Percentiles rank a stretch among this genome's conserved stretches.
phyloP scores from a whole-genome alignment of 1,284 basidiomycete species.

The Agaricales sp. region DNA sequence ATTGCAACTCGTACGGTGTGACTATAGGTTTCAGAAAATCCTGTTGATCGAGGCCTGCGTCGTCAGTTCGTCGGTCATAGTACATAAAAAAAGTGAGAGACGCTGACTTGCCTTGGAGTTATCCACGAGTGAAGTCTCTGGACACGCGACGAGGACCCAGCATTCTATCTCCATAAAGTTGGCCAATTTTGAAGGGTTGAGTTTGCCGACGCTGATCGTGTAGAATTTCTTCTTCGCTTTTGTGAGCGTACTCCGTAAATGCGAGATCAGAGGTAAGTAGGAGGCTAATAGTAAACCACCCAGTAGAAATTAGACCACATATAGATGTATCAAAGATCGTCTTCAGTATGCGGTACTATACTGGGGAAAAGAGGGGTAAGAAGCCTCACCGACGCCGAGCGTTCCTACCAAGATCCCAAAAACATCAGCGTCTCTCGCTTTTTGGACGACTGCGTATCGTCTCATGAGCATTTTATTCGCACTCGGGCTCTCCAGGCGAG shows the following conservation, averaged over 20 bases:
- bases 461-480: slow-evolving; percentile 88
- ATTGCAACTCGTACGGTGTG: slow-evolving; percentile 87
- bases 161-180: slow-evolving; percentile 97
- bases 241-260: slow-evolving; percentile 60
- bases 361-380: slow-evolving; percentile 6
- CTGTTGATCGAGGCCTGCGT: slow-evolving; percentile 24
- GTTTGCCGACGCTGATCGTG: slow-evolving; percentile 91
- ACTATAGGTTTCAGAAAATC: slow-evolving; percentile 89
- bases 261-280: slow-evolving; percentile 74
- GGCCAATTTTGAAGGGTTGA: slow-evolving; percentile 91
- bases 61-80: background rate
- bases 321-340: slow-evolving; percentile 4
- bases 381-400: slow-evolving; percentile 69
- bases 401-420: slow-evolving; percentile 95
- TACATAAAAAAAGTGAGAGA: slow-evolving; percentile 2
- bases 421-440: slow-evolving; percentile 86
- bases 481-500: slow-evolving; percentile 48
- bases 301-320: background rate
- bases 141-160: slow-evolving; percentile 91
- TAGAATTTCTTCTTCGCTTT: slow-evolving; percentile 80
- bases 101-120: slow-evolving; percentile 50
- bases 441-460: slow-evolving; percentile 82
- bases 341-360: slow-evolving; percentile 1
- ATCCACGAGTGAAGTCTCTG: slow-evolving; percentile 82
- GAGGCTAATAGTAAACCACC: slow-evolving; percentile 36